Base-by-base conservation (phyloP, 805 yeast species). In the Candida coquimbonensis region DNA sequence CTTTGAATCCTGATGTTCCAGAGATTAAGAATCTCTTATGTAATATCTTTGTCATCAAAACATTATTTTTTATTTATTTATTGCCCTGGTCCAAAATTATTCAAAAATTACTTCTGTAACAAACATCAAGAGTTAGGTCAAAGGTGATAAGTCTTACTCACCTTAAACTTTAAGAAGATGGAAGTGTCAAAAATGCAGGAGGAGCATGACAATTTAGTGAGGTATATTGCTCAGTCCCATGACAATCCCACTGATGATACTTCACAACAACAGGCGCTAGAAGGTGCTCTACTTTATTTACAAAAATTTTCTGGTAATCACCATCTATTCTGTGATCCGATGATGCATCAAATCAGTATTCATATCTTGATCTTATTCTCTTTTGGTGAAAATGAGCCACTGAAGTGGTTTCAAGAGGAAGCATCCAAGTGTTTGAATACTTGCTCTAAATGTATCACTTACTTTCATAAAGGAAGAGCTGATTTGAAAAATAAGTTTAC, bases 311-410 rank as follows among this genome's bases (percentile, higher is more conserved):
- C 63, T 7, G 51, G 51, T 14, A 62, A 58, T 24, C 54, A 47
- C 36, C 86, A 83, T 51, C 62, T 77, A 53, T 83, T 80, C 58
- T 82, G 89, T 61, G 75, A 80, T 54, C 65, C 66, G 9, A 60
- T 60, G 29, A 64, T 75, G 48, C 66, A 64, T 37, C 74, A 77
- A 3, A 68, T 78, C 19, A 67, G 83, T 9, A 68, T 73, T 13
- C 81, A 81, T 55, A 65, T 74, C 9, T 60, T 83, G 44, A 75
- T 83, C 14, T 64, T 80, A 48, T 81, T 81, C 57, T 80, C 89
- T 4, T 80, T 82, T 53, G 70, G 72, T 3, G 75, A 69, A 25
- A 67, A 67, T 35, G 71, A 67, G n/a, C 71, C 74, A 1, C 65
- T 74, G 16, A 55, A 54, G 6, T 72, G 77, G 70, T 61, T 73